These are phyloP conservation scores for Agapanthus africanus DNA, from an alignment of 106 monocot species.

Conservation along the genomic window DNA sequence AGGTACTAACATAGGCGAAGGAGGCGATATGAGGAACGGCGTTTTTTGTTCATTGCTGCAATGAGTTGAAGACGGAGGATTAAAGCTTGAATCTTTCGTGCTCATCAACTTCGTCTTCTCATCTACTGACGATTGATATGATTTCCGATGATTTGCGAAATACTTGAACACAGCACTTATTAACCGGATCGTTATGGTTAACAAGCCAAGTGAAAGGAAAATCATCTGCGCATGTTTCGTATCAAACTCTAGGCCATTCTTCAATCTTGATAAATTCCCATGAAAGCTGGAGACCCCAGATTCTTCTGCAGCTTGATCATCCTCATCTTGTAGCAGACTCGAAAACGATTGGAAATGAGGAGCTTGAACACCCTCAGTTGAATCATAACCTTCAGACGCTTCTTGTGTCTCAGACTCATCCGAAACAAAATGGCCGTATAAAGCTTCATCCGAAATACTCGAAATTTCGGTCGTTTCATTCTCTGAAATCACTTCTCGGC, in stretches of 20 bases:
- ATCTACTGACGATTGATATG: too few relatives aligned
- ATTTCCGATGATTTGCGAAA: neutral
- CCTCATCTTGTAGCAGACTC: neutral
- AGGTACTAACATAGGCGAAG: too few relatives aligned
- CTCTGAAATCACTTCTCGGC: conserved; percentile 6
- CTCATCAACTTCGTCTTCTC: too few relatives aligned
- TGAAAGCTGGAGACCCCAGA: too few relatives aligned
- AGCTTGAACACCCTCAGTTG: too few relatives aligned
- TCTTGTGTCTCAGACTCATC: neutral
- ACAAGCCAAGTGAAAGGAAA: neutral
- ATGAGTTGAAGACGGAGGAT: neutral
- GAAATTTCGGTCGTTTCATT: too few relatives aligned
- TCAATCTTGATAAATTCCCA: too few relatives aligned
- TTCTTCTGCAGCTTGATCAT: neutral
- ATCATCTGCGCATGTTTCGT: conserved; percentile 1
- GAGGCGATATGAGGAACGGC: too few relatives aligned
- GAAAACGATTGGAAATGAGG: neutral
- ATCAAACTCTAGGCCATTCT: too few relatives aligned
- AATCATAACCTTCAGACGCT: neutral
- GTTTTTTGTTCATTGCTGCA: neutral
- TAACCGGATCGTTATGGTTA: neutral
- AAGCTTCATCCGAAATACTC: too few relatives aligned
- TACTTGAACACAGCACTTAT: neutral
- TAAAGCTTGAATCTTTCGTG: neutral
- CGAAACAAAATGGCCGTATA: too few relatives aligned